Evolutionary conservation across 441 rosid genomes (phyloP), one percentile per base, ranked within the genome.

Genomic region (Macaranga tanarius): DNA sequence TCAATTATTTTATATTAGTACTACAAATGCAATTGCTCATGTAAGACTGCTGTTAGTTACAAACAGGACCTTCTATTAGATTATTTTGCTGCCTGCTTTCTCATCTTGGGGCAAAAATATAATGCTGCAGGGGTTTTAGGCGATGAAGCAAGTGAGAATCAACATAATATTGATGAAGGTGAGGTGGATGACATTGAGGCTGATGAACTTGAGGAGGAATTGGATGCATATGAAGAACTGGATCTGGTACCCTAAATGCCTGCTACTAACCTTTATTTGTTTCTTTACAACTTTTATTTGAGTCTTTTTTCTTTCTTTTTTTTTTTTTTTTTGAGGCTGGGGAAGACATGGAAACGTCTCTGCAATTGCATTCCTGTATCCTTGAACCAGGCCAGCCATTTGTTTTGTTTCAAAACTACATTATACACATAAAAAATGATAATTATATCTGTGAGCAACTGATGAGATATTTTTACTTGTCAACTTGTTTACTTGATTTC

Each of bases 161-260:
- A 58, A 31, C 74, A 76, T 57, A 80, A 65, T 73, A 62, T 58
- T 73, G 82, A 79, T 64, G 83, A 84, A 58, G 87, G 73, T 69
- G 79, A 80, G 67, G 88, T 50, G n/a, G 82, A 78, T 58, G 90
- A 84, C 50, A 76, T 73, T 68, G 92, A 86, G 19, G 87, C 82
- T 73, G 96, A 88, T 72, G 92, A 86, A 51, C 91, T 84, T 72
- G 84, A 85, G 69, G 99, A 95, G 71, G 95, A 90, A 76, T 64
- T 87, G 56, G 98, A 89, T 84, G 86, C 75, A 55, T 80, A 86
- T 72, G 95, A 84, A 52, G 87, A 82, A 45, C 79, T 81, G 72
- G 86, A 87, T 87, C 75, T 74, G 86, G 97, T 92, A 82, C 66
- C 69, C 63, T 20, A 54, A 56, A 68, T 69, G 54, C 63, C 61